Evolutionary conservation across 23 red algal genomes (phyloP).

Genomic region (Agarophyton chilense): DNA sequence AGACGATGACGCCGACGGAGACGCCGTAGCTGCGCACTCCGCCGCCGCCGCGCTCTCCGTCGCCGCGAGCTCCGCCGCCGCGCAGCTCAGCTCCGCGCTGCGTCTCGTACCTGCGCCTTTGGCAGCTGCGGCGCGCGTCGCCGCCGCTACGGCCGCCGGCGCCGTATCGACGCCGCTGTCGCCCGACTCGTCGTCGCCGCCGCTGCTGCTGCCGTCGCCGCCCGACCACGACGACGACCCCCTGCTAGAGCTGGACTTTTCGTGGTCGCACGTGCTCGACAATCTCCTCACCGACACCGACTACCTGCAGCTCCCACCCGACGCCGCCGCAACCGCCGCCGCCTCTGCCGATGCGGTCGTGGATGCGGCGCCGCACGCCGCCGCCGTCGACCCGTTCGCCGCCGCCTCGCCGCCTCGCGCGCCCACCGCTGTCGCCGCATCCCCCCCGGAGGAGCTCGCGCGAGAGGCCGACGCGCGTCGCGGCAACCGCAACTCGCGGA

Average conservation of each 20-base stretch:
- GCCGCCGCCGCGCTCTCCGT: neutral
- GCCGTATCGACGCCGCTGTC: neutral
- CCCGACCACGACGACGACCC: neutral
- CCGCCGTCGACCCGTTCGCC: neutral
- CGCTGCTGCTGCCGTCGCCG: neutral
- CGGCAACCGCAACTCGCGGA: neutral
- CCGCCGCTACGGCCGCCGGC: neutral
- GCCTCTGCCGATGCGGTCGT: neutral
- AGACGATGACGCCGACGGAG: neutral
- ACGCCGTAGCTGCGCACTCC: neutral
- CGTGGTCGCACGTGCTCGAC: conserved; percentile 14
- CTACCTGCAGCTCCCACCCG: conserved; percentile 31
- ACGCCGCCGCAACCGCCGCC: neutral
- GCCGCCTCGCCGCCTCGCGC: neutral
- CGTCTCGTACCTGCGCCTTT: neutral
- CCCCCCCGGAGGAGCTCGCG: no score
- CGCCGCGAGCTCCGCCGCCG: neutral
- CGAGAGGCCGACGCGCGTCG: neutral
- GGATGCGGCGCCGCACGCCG: neutral
- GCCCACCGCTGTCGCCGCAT: neutral
- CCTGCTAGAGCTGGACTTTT: neutral
- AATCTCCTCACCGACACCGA: conserved; percentile 22
- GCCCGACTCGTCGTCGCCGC: neutral
- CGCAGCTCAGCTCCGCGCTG: neutral
- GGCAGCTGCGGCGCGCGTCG: neutral